A percentile compares a stretch with the other conserved stretches of the same genome.
phyloP scores from a whole-genome alignment of 805 yeast genomes.

The Starmerella geochares region DNA sequence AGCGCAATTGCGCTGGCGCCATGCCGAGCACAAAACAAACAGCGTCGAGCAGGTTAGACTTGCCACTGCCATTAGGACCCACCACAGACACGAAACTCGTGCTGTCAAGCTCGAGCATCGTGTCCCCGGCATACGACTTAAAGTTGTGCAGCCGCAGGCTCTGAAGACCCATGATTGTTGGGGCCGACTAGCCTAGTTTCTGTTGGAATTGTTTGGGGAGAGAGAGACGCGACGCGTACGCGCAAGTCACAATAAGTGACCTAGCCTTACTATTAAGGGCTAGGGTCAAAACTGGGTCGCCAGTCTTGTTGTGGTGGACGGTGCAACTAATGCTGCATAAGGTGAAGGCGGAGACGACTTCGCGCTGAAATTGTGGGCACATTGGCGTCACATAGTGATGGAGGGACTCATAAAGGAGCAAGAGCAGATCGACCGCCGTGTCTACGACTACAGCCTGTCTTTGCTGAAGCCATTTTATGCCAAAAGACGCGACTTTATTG shows the following conservation, averaged over 20 bases:
- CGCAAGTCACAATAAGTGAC: not conserved
- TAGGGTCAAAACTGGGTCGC: too few relatives aligned
- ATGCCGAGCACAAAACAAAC: slow-evolving; percentile 89
- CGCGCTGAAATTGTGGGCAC: too few relatives aligned
- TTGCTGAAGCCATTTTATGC: slow-evolving; percentile 48
- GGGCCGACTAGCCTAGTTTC: not conserved
- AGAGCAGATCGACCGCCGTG: slow-evolving; percentile 17
- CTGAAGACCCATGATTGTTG: slow-evolving; percentile 5
- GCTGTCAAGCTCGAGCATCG: slow-evolving; percentile 58
- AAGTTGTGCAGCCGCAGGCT: slow-evolving; percentile 41
- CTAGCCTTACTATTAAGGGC: not conserved
- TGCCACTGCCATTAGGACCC: slow-evolving; percentile 99
- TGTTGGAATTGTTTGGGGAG: not conserved
- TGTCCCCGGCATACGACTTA: slow-evolving; percentile 77
- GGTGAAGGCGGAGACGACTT: too few relatives aligned
- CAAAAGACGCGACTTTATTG: slow-evolving; percentile 45
- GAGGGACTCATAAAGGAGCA: slow-evolving; percentile 19
- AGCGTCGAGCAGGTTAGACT: slow-evolving; percentile 96
- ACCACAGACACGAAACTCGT: slow-evolving; percentile 79
- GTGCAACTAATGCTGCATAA: not conserved
- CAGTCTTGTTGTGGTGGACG: too few relatives aligned
- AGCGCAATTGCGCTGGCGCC: slow-evolving; percentile 62
- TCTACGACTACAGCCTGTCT: slow-evolving; percentile 23
- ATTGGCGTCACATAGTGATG: not conserved
- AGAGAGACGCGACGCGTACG: slow-evolving; percentile 4